Conservation (phyloP, 257 asterid species). For the Paraleonurus japonicus region DNA sequence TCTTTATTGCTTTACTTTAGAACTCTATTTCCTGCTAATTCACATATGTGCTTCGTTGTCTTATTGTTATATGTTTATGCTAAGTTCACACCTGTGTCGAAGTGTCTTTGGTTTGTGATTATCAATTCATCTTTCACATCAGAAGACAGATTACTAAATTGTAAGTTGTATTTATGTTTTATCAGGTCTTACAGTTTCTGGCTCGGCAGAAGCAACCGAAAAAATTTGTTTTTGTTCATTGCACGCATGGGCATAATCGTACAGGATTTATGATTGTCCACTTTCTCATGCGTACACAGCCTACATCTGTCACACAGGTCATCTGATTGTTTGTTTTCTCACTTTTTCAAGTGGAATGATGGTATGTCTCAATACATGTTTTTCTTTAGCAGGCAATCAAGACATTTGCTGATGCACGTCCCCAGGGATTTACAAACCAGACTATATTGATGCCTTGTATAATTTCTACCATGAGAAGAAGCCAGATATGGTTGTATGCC, state of each 20-base stretch:
- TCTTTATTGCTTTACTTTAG: not conserved
- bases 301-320: slow-evolving; percentile 84
- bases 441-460: slow-evolving; percentile 82
- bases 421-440: slow-evolving; percentile 98
- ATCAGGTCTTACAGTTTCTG: slow-evolving; percentile 82
- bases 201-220: slow-evolving; percentile 69
- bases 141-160: slow-evolving; percentile 7
- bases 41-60: not conserved
- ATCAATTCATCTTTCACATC: not conserved
- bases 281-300: slow-evolving; percentile 82
- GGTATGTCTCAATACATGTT: slow-evolving; percentile 15
- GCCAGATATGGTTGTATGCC: slow-evolving; percentile 76
- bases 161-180: slow-evolving; percentile 14
- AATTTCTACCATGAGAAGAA: slow-evolving; percentile 89
- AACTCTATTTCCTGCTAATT: not conserved
- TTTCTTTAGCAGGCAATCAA: slow-evolving; percentile 66
- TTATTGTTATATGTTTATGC: not conserved
- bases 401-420: slow-evolving; percentile 83
- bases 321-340: slow-evolving; percentile 25
- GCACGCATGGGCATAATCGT: slow-evolving; percentile 99
- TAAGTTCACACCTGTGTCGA: not conserved
- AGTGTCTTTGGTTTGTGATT: not conserved
- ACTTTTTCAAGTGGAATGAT: not conserved
- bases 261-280: slow-evolving; percentile 96
- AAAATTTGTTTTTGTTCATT: slow-evolving; percentile 84